Percentiles rank a stretch among this genome's conserved stretches.
These are phyloP conservation scores for Pseudocercospora pini-densiflorae DNA, from an alignment of 2,329 filamentous ascomycete genomes.

Conservation along the genomic window DNA sequence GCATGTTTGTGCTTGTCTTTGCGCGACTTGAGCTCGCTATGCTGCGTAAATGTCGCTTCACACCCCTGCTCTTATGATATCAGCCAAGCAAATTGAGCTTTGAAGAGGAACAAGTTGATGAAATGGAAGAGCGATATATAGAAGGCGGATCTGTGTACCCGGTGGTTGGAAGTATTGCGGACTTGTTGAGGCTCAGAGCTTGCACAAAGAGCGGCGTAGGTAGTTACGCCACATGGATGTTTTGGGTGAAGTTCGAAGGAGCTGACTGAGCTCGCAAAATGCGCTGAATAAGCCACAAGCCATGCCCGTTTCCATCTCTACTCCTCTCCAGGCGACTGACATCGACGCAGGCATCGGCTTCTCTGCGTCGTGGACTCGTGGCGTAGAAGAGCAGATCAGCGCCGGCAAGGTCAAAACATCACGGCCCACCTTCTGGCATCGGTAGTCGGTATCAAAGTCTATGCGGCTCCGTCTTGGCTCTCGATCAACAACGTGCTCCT, in stretches of 20 bases:
- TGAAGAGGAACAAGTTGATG: not conserved
- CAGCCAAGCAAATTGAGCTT: not conserved
- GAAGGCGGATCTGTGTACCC: not conserved
- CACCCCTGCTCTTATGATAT: constrained; percentile 3
- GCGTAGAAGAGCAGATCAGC: not conserved
- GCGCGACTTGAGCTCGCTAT: not conserved
- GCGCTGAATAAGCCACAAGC: not conserved
- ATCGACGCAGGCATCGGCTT: not conserved
- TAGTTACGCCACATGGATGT: not conserved
- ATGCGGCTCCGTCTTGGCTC: constrained; percentile 1
- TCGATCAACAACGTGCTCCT: not conserved
- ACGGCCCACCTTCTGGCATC: not conserved
- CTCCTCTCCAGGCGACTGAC: not conserved
- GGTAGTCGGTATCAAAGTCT: not conserved
- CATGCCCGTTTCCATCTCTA: not conserved
- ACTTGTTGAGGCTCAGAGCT: not conserved
- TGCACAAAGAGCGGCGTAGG: not conserved
- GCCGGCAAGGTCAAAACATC: not conserved
- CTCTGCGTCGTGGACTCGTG: no score
- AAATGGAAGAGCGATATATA: not conserved
- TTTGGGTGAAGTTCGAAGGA: not conserved
- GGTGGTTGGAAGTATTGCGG: not conserved
- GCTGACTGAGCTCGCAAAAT: not conserved
- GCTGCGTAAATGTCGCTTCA: not conserved
- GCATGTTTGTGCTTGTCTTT: constrained; percentile 48